Evolutionary conservation across 257 asterid species (phyloP).

Genomic region (Primulina huaijiensis): DNA sequence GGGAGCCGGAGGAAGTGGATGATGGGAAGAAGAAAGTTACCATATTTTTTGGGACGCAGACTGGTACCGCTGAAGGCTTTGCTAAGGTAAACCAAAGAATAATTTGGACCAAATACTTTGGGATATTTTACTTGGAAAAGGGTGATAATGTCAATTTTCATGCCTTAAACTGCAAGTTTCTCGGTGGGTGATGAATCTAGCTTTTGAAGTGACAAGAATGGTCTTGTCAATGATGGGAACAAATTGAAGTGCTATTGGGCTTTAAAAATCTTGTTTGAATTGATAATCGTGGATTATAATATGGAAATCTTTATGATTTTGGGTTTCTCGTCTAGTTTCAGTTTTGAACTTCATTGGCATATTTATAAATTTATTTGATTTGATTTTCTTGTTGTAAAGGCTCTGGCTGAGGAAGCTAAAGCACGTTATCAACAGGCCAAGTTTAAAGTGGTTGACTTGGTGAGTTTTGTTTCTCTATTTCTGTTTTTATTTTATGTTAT

Average conservation of each 20-base stretch:
- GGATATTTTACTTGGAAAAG: constrained; percentile 6
- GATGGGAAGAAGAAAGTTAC: constrained; percentile 72
- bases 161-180: too few relatives aligned
- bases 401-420: constrained; percentile 95
- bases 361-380: background rate
- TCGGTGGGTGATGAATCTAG: too few relatives aligned
- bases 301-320: constrained; percentile 14
- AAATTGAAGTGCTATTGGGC: constrained; percentile 13
- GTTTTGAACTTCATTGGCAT: background rate
- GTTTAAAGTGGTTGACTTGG: constrained; percentile 80
- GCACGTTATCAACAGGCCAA: constrained; percentile 77
- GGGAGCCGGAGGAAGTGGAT: constrained; percentile 68
- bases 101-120: background rate
- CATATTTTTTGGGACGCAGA: constrained; percentile 87
- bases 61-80: constrained; percentile 98
- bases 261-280: constrained; percentile 9
- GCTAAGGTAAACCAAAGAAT: constrained; percentile 58
- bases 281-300: constrained; percentile 9
- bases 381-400: constrained; percentile 44
- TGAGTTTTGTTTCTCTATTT: constrained; percentile 28
- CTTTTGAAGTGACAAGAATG: too few relatives aligned
- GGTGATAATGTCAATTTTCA: constrained; percentile 1
- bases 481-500: background rate
- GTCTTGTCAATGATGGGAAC: background rate
- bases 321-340: constrained; percentile 17